Conservation (phyloP, 1,284 basidiomycete species). For the Coniferiporia sulphurascens region DNA sequence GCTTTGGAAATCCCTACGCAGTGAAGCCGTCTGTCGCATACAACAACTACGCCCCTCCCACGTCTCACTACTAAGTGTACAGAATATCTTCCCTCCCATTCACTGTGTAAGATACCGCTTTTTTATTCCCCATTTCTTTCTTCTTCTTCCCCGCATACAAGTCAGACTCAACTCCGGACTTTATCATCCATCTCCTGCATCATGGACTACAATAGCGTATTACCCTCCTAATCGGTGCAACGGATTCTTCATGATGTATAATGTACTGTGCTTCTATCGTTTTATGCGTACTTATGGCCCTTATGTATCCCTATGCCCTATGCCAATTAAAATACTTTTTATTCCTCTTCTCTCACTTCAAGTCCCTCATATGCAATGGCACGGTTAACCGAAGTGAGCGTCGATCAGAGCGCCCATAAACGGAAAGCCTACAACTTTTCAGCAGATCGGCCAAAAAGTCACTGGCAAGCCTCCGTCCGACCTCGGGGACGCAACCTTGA, state of each 20-base stretch:
- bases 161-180: neutral
- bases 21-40: neutral
- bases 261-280: neutral
- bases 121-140: neutral
- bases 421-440: neutral
- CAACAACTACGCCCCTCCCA: neutral
- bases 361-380: too few species aligned
- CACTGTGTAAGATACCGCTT: neutral
- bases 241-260: neutral
- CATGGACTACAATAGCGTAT: neutral
- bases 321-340: neutral
- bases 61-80: neutral
- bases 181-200: neutral
- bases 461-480: neutral
- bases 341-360: neutral
- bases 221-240: neutral
- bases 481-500: too few species aligned
- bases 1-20: neutral
- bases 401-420: neutral
- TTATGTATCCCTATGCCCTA: conserved; percentile 7
- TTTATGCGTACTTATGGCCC: conserved; percentile 7
- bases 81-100: neutral
- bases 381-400: neutral
- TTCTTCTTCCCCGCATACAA: neutral
- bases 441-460: neutral